Evolutionary conservation across 78 protist species (phyloP).

Genomic region (Dictyostelium purpureum): DNA sequence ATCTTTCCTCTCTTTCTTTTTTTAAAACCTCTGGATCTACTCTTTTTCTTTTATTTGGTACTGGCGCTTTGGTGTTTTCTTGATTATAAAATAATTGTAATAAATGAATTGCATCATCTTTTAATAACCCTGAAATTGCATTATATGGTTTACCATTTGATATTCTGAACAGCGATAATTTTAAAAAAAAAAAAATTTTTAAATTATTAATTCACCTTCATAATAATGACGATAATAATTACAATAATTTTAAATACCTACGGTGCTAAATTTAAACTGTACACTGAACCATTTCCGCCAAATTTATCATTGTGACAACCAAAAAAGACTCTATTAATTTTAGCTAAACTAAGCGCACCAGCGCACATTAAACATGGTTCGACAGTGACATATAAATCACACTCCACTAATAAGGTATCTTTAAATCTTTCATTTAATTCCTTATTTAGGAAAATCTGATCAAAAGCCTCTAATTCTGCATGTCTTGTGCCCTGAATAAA

Average conservation of each 20-base stretch:
- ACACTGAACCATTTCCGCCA: slow-evolving; percentile 74
- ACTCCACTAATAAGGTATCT: slow-evolving; percentile 20
- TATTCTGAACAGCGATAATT: background rate
- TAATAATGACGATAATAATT: background rate
- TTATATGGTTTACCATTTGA: slow-evolving; percentile 54
- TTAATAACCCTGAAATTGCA: slow-evolving; percentile 34
- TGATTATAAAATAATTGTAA: slow-evolving; percentile 57
- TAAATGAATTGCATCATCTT: slow-evolving; percentile 43
- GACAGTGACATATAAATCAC: slow-evolving; percentile 56
- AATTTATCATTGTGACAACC: slow-evolving; percentile 73
- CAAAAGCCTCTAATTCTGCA: slow-evolving; percentile 71
- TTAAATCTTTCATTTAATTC: slow-evolving; percentile 6
- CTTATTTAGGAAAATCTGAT: slow-evolving; percentile 19
- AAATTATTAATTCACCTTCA: background rate
- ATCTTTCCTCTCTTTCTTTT: background rate
- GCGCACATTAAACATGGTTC: slow-evolving; percentile 81
- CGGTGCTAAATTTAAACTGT: slow-evolving; percentile 1
- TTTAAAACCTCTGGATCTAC: slow-evolving; percentile 38
- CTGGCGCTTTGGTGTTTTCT: slow-evolving; percentile 73
- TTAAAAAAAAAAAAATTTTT: background rate
- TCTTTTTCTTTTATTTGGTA: slow-evolving; percentile 67
- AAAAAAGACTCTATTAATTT: slow-evolving; percentile 47
- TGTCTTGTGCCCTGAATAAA: slow-evolving; percentile 37
- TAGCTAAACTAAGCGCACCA: slow-evolving; percentile 13
- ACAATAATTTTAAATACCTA: background rate